Conservation (phyloP, 345 rosid genomes). For the Sisymbrium irio region DNA sequence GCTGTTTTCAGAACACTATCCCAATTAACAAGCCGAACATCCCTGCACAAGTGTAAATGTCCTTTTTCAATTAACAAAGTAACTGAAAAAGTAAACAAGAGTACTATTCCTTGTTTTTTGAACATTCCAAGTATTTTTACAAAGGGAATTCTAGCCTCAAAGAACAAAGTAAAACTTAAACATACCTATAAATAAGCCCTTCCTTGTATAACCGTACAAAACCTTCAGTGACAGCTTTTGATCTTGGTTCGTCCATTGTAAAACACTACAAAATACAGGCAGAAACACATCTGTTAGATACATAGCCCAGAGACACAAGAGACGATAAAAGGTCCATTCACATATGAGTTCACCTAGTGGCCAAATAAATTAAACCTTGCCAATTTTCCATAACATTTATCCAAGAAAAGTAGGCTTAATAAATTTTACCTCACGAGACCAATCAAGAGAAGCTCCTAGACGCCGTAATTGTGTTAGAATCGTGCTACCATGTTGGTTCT, state of each 20-base stretch:
- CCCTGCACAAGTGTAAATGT: conserved; percentile 48
- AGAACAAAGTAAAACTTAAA: neutral
- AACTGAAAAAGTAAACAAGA: conserved; percentile 3
- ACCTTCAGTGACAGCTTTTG: conserved; percentile 86
- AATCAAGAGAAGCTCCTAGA: conserved; percentile 93
- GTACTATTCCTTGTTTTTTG: neutral
- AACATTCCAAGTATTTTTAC: neutral
- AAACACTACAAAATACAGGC: conserved; percentile 55
- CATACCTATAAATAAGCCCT: conserved; percentile 85
- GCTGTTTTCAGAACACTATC: conserved; percentile 83
- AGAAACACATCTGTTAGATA: conserved; percentile 17
- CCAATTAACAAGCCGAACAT: conserved; percentile 84
- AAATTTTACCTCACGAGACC: conserved; percentile 91
- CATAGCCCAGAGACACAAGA: neutral
- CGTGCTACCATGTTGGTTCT: conserved; percentile 69
- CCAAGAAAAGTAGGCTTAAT: neutral
- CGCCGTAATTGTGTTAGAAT: conserved; percentile 68
- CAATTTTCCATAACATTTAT: neutral
- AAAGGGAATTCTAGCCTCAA: neutral
- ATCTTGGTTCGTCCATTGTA: conserved; percentile 92
- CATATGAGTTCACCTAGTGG: neutral
- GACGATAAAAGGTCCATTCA: neutral
- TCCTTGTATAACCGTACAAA: conserved; percentile 69
- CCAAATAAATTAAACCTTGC: neutral
- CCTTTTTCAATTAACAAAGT: neutral